phyloP scores from a whole-genome alignment of 805 yeast genomes.

The Dipodascus albidus region DNA sequence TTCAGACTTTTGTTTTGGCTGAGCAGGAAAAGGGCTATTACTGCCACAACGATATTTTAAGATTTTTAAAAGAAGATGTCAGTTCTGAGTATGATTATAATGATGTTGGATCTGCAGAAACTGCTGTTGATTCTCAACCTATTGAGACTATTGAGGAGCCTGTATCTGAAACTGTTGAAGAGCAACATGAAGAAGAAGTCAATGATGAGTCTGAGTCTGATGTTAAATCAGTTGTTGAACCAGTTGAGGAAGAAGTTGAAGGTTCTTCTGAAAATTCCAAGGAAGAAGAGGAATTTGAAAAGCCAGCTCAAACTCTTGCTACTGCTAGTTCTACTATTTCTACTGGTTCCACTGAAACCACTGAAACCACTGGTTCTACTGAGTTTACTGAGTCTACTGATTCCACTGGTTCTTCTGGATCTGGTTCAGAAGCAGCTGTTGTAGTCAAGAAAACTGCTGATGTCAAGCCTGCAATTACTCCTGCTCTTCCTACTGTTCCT shows the following conservation, averaged over 20 bases:
- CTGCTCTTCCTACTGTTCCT: slow-evolving; percentile 10
- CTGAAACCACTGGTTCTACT: slow-evolving; percentile 7
- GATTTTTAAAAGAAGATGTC: slow-evolving; percentile 25
- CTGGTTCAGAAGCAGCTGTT: slow-evolving; percentile 12
- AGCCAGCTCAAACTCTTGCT: slow-evolving; percentile 4
- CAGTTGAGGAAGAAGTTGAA: slow-evolving; percentile 4
- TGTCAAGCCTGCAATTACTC: slow-evolving; percentile 9
- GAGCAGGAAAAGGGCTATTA: slow-evolving; percentile 21
- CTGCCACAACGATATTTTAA: slow-evolving; percentile 29
- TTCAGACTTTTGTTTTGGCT: slow-evolving; percentile 30
- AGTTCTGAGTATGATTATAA: slow-evolving; percentile 15
- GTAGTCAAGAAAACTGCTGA: slow-evolving; percentile 6
- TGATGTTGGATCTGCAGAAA: not conserved
- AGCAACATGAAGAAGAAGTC: not conserved
- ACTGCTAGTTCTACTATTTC: slow-evolving; percentile 3
- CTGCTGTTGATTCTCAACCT: not conserved
- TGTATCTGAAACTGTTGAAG: slow-evolving; percentile 10
- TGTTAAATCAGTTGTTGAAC: not conserved
- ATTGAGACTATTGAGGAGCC: slow-evolving; percentile 1
- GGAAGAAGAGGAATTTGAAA: too few species aligned
- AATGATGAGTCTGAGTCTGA: not conserved
- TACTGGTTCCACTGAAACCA: slow-evolving; percentile 4
- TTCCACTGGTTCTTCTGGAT: slow-evolving; percentile 16
- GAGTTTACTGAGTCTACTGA: slow-evolving; percentile 1
- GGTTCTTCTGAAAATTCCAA: not conserved